phyloP scores from a whole-genome alignment of 768 basidiomycete genomes.

The Dendrothele bispora region DNA sequence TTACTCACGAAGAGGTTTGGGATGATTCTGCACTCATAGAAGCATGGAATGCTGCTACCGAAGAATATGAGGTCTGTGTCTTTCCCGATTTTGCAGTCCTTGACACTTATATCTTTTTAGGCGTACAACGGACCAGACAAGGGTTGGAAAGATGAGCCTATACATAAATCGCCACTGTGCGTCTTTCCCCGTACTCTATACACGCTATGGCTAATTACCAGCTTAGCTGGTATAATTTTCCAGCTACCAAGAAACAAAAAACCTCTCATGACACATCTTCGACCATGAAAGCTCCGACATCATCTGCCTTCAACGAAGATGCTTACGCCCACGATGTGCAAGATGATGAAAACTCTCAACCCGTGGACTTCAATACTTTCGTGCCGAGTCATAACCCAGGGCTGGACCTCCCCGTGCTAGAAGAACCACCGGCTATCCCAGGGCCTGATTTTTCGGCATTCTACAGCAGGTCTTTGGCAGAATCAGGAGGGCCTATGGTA shows the following conservation, averaged over 20 bases:
- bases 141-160: conserved; percentile 69
- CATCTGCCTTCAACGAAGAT: background rate
- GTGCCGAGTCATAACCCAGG: conserved; percentile 70
- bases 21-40: conserved; percentile 82
- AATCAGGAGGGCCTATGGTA: conserved; percentile 33
- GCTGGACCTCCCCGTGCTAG: conserved; percentile 34
- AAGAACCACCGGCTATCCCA: conserved; percentile 13
- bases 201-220: background rate
- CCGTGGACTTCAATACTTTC: conserved; percentile 69
- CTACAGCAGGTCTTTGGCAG: conserved; percentile 27
- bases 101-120: conserved; percentile 25
- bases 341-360: conserved; percentile 52
- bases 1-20: conserved; percentile 80
- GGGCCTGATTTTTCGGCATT: conserved; percentile 23
- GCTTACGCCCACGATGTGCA: conserved; percentile 10
- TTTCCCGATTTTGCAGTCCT: background rate
- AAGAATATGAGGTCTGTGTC: conserved; percentile 67
- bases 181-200: conserved; percentile 25
- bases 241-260: conserved; percentile 28
- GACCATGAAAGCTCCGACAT: background rate
- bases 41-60: conserved; percentile 83
- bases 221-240: conserved; percentile 77
- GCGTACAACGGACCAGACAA: conserved; percentile 68
- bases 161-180: conserved; percentile 74
- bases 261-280: background rate